Evolutionary conservation across 805 yeast species (phyloP).

Genomic region (Kodamaea jinghongensis): DNA sequence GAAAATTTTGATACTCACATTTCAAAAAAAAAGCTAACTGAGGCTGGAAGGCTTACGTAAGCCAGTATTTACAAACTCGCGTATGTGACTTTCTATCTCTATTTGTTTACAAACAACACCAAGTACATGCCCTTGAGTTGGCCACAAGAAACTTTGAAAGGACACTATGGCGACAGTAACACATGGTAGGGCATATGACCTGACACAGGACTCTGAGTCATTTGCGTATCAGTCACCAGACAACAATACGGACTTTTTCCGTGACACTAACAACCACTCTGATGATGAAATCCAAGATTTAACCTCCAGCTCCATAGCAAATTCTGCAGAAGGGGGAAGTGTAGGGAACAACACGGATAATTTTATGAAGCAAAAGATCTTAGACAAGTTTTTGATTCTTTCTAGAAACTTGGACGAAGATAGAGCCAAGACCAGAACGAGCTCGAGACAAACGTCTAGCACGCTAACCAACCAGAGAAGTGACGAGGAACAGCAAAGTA

Average conservation of each 20-base stretch:
- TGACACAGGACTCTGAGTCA: conserved; percentile 8
- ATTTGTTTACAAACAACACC: conserved; percentile 8
- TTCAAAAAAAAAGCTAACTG: too few relatives aligned
- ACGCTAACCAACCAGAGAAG: conserved; percentile 1
- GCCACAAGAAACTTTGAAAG: too few relatives aligned
- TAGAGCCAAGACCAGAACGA: background rate
- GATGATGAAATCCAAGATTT: conserved; percentile 3
- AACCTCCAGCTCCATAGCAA: background rate
- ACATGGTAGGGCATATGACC: conserved; percentile 1
- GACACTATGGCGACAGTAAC: background rate
- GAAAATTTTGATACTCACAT: background rate
- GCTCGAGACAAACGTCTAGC: background rate
- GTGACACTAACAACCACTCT: background rate
- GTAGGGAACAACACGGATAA: background rate
- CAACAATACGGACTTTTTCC: conserved; percentile 3
- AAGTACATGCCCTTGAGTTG: too few relatives aligned
- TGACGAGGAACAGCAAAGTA: background rate
- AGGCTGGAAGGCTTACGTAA: conserved; percentile 3
- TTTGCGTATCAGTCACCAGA: conserved; percentile 8
- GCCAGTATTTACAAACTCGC: conserved; percentile 4
- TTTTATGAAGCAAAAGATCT: conserved; percentile 2
- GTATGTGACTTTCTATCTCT: background rate
- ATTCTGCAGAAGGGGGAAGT: background rate
- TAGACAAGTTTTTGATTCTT: conserved; percentile 5
- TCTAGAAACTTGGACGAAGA: conserved; percentile 6